Percentiles rank a stretch among this genome's conserved stretches.
Evolutionary conservation across 129 eudicot species (phyloP).

Genomic region (Lonicera japonica): DNA sequence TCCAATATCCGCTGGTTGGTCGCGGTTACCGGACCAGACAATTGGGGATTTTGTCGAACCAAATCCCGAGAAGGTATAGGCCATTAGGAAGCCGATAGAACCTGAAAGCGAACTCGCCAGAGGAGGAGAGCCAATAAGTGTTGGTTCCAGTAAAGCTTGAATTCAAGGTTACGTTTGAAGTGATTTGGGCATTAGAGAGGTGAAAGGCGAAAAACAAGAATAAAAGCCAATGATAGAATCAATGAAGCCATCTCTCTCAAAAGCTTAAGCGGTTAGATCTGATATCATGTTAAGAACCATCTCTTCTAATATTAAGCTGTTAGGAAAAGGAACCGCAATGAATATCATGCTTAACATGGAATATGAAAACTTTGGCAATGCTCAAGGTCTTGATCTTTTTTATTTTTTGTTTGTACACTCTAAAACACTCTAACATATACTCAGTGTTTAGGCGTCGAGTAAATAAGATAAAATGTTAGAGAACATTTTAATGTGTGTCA

Average conservation of each 20-base stretch:
- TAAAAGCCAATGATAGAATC: background rate
- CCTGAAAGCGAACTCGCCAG: conserved; percentile 9
- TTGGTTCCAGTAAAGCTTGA: conserved; percentile 2
- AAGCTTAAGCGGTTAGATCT: no score
- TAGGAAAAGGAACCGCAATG: no score
- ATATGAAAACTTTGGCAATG: no score
- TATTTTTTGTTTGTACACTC: no score
- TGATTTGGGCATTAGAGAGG: conserved; percentile 9
- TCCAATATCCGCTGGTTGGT: background rate
- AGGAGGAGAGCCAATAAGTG: conserved; percentile 6
- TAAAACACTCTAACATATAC: no score
- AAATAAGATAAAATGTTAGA: no score
- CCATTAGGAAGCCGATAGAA: conserved; percentile 6
- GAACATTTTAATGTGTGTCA: no score
- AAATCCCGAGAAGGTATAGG: conserved; percentile 7
- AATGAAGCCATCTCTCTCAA: background rate
- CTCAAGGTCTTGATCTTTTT: no score
- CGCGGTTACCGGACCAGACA: conserved; percentile 7
- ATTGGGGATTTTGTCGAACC: conserved; percentile 9
- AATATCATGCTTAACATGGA: no score
- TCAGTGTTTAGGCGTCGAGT: no score
- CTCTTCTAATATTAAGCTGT: no score
- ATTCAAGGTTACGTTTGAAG: conserved; percentile 1
- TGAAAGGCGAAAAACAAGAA: background rate
- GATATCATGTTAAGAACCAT: no score